Percentiles rank a stretch among this genome's conserved stretches.
Conservation (phyloP, 495 filamentous ascomycete species). For the Cryomyces antarcticus region DNA sequence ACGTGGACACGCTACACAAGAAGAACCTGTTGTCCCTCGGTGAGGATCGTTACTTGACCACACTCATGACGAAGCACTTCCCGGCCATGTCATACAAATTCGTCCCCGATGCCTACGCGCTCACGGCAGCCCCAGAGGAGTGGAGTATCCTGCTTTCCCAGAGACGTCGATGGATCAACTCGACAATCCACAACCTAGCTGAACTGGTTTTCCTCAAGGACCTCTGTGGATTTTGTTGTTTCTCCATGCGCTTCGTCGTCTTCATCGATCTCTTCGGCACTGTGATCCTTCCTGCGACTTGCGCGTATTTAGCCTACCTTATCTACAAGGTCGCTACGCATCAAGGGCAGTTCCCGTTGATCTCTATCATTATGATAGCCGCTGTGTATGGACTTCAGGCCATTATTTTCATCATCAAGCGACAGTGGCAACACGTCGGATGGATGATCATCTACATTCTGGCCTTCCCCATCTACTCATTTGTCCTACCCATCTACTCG, state of each 20-base stretch:
- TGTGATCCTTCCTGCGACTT: conserved; percentile 72
- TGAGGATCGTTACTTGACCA: conserved; percentile 92
- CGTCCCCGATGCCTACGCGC: conserved; percentile 75
- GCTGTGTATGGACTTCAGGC: conserved; percentile 94
- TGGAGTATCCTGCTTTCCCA: conserved; percentile 93
- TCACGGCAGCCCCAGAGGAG: conserved; percentile 87
- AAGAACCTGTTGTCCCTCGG: conserved; percentile 93
- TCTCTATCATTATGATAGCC: conserved; percentile 71
- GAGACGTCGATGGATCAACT: conserved; percentile 98
- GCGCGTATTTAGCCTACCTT: conserved; percentile 83
- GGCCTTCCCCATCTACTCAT: conserved; percentile 84
- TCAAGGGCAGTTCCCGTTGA: conserved; percentile 48
- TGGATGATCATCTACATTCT: conserved; percentile 96
- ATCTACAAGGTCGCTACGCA: conserved; percentile 48
- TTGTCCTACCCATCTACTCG: conserved; percentile 82
- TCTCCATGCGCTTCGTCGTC: conserved; percentile 97
- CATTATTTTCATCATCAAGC: conserved; percentile 85
- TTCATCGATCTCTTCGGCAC: conserved; percentile 87
- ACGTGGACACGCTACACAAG: conserved; percentile 95
- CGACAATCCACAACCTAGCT: conserved; percentile 91
- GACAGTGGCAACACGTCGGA: conserved; percentile 98
- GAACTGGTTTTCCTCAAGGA: conserved; percentile 85
- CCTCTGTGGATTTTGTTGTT: conserved; percentile 98
- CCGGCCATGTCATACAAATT: conserved; percentile 96
- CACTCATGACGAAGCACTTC: conserved; percentile 80